Base-by-base conservation (phyloP, 2,329 filamentous ascomycete species). In the Alternaria ethzedia region DNA sequence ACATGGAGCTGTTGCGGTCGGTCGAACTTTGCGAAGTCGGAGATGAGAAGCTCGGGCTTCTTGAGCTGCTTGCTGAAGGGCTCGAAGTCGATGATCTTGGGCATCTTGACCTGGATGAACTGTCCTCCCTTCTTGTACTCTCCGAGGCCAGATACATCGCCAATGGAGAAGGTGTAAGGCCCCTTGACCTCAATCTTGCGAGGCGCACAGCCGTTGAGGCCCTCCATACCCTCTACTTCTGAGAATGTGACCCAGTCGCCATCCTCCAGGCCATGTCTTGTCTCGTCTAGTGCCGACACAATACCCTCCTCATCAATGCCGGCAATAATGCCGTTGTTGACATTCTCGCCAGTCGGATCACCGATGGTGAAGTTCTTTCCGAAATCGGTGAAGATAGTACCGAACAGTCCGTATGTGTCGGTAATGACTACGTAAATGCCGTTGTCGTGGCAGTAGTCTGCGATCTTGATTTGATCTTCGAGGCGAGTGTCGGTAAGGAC, bases 101-200 rank as follows among this genome's bases (percentile, higher is more conserved):
- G 96, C 95, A 97, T 97, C 87, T 98, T 99, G 81, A 98, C 96
- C 81, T 99, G 96, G 43, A 92, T 91, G 80, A 92, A 99, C 63
- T 97, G 88, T 64, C 96, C 96, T 50, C 95, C 95, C 55, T 91
- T 88, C 83, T 92, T 85, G 83, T 99, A 99, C 74, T 92, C 86
- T 36, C 96, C 96, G 36, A 97, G 86, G 6, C 89, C 90, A 23
- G 92, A 93, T 10, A 98, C 93, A 78, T 97, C 93, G 45, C 95
- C 96, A 71, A 99, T 97, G 13, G 93, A 96, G 82, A 99, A 99
- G 9, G 94, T 97, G 80, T 98, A 99, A 4, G 96, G 96, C 6
- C 84, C 96, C 83, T 97, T 97, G 54, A 97, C 94, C 5, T 91
- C 93, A 65, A 99, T 88, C 83, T 97, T 97, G 70, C 92, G 89